Conservation (phyloP, 495 filamentous ascomycete genomes). For the Neurospora sublineolata region DNA sequence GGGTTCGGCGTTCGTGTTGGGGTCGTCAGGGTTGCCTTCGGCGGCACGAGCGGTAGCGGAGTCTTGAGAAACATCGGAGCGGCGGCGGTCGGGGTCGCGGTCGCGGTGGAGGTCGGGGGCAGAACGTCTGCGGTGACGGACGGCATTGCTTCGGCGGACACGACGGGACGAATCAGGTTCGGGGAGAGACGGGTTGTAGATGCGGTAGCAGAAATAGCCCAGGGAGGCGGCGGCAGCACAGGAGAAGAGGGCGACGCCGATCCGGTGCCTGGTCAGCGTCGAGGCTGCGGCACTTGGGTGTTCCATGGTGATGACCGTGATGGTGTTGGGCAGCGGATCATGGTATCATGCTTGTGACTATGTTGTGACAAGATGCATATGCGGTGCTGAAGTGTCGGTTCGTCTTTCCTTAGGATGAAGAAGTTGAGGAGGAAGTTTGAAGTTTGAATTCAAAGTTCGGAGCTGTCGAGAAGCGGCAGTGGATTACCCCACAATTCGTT, state of each 20-base stretch:
- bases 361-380: not conserved
- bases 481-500: not conserved
- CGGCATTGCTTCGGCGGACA: conserved; percentile 49
- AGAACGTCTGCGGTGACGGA: conserved; percentile 36
- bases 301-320: conserved; percentile 20
- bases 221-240: conserved; percentile 24
- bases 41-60: conserved; percentile 16
- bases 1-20: conserved; percentile 38
- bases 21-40: conserved; percentile 16
- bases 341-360: conserved; percentile 10
- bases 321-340: not conserved
- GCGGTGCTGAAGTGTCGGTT: not conserved
- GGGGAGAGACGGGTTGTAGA: conserved; percentile 14
- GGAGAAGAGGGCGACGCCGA: conserved; percentile 28
- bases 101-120: conserved; percentile 13
- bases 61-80: conserved; percentile 12
- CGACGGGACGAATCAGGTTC: conserved; percentile 15
- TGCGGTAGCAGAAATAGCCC: conserved; percentile 30
- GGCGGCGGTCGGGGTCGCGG: conserved; percentile 11
- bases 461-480: not conserved
- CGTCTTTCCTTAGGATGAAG: not conserved
- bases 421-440: not conserved
- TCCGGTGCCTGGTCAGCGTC: conserved; percentile 31
- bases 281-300: conserved; percentile 27
- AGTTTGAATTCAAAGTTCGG: not conserved